phyloP scores from a whole-genome alignment of 257 asterid species.

The Nicotiana tomentosiformis region DNA sequence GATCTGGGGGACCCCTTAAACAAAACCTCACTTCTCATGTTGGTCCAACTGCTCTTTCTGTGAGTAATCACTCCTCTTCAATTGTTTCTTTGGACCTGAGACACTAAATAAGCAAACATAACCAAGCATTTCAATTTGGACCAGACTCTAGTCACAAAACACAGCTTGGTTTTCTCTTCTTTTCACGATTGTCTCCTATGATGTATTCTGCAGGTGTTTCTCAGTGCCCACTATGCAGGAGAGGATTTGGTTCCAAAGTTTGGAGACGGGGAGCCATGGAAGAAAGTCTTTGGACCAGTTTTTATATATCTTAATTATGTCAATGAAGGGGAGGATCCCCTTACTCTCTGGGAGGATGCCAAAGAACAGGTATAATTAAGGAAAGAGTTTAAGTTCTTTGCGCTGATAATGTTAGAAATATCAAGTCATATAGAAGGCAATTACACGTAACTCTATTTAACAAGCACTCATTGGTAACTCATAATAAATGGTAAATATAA shows the following conservation, averaged over 20 bases:
- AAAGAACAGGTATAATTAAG: slow-evolving; percentile 42
- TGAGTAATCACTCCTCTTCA: slow-evolving; percentile 24
- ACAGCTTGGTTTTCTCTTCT: neutral
- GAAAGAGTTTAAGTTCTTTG: neutral
- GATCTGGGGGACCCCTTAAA: slow-evolving; percentile 73
- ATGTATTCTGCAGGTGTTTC: slow-evolving; percentile 37
- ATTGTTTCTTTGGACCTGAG: neutral
- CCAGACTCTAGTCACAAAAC: neutral
- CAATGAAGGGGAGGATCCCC: slow-evolving; percentile 28
- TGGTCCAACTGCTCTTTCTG: slow-evolving; percentile 67
- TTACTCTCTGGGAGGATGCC: slow-evolving; percentile 60
- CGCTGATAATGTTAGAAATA: no score
- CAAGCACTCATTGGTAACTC: no score
- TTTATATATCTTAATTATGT: slow-evolving; percentile 55
- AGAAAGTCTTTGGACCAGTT: slow-evolving; percentile 75
- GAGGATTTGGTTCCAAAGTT: slow-evolving; percentile 55
- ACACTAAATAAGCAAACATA: neutral
- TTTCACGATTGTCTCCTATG: neutral
- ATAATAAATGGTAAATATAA: no score
- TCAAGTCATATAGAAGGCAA: no score
- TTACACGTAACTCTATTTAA: no score
- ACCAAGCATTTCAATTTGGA: neutral
- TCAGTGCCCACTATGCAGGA: slow-evolving; percentile 60
- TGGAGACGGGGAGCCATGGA: slow-evolving; percentile 56
- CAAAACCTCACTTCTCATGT: slow-evolving; percentile 82